phyloP scores from a whole-genome alignment of 2,329 filamentous ascomycete species.

The Dothiorella sarmentorum region DNA sequence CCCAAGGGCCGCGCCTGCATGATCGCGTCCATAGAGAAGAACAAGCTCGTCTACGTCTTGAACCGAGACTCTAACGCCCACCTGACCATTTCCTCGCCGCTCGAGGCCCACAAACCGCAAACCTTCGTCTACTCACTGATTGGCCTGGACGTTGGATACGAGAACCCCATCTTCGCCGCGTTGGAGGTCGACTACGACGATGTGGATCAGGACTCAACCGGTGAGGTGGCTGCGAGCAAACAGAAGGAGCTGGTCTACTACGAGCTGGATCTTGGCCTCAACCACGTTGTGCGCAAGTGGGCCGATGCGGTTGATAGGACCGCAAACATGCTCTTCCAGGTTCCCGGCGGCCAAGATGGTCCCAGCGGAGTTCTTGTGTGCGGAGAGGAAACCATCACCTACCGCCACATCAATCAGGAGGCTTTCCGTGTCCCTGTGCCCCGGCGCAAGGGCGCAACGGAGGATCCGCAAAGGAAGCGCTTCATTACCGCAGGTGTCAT shows the following conservation, averaged over 20 bases:
- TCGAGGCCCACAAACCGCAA: slow-evolving; percentile 92
- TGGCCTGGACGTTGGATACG: slow-evolving; percentile 90
- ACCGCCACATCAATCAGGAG: slow-evolving; percentile 93
- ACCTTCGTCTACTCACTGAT: slow-evolving; percentile 85
- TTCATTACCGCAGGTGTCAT: slow-evolving; percentile 88
- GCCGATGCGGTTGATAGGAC: slow-evolving; percentile 88
- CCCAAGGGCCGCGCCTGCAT: slow-evolving; percentile 94
- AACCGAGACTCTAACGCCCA: slow-evolving; percentile 94
- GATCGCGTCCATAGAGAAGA: slow-evolving; percentile 94
- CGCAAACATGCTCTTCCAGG: slow-evolving; percentile 86
- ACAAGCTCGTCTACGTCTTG: slow-evolving; percentile 97
- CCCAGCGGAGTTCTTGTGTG: slow-evolving; percentile 95
- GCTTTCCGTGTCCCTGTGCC: slow-evolving; percentile 87
- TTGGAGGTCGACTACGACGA: slow-evolving; percentile 93
- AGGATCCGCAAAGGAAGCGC: slow-evolving; percentile 88
- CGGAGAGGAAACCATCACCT: slow-evolving; percentile 90
- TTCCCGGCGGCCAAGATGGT: slow-evolving; percentile 88
- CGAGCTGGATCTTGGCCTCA: slow-evolving; percentile 91
- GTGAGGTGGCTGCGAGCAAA: slow-evolving; percentile 72
- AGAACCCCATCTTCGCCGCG: slow-evolving; percentile 93
- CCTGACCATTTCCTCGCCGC: slow-evolving; percentile 91
- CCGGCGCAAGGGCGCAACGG: slow-evolving; percentile 77
- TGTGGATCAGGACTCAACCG: slow-evolving; percentile 84
- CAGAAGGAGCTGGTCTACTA: slow-evolving; percentile 96
- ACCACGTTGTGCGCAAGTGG: slow-evolving; percentile 97